Base-by-base conservation (phyloP, 2,329 filamentous ascomycete genomes). In the Penicillium freii region DNA sequence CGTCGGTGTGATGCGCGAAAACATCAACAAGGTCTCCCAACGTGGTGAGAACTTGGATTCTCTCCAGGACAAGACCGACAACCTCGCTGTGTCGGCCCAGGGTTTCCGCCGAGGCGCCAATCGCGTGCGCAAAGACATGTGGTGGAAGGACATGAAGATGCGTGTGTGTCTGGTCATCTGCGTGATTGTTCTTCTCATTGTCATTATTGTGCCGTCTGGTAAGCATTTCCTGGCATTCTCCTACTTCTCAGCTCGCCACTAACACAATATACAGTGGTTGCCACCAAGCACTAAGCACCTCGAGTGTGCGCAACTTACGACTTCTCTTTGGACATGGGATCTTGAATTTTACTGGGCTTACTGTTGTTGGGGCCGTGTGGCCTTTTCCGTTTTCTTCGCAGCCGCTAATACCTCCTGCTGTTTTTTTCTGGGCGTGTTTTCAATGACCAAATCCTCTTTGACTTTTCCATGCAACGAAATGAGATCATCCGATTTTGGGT, bases 61-160 rank as follows among this genome's bases (percentile, higher is more conserved):
- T 49, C 86, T 97, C 61, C 90, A 96, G 80, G 89, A 94, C 77
- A 96, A 96, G 84, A 97, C 78, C 57, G 87, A 97, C 80, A 95
- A 96, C 79, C 84, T 99, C 66, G 92, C 92, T 59, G 86, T 88
- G 62, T 96, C 92, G 36, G 93, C 94, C 58, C 92, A 96, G 77
- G 92, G 91, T 62, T 99, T 99, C 85, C 91, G 92, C 71, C 88
- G 92, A 66, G 93, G 94, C 64, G 94, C 95, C 78, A 99, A 97
- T 82, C 84, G 91, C 70, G 93, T 99, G 68, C 87, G 94, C 77
- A 93, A 92, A 83, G 88, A 96, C 61, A 97, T 97, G 93, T 97
- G 93, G 93, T 97, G 92, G 93, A 97, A 97, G 85, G 93, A 97
- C 74, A 96, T 97, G 91, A 97, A 97, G 87, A 99, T 99, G 94